Percentiles rank a stretch among this genome's conserved stretches.
Evolutionary conservation across 169 alveolate genomes (phyloP).

Genomic region (Eimeria acervulina): DNA sequence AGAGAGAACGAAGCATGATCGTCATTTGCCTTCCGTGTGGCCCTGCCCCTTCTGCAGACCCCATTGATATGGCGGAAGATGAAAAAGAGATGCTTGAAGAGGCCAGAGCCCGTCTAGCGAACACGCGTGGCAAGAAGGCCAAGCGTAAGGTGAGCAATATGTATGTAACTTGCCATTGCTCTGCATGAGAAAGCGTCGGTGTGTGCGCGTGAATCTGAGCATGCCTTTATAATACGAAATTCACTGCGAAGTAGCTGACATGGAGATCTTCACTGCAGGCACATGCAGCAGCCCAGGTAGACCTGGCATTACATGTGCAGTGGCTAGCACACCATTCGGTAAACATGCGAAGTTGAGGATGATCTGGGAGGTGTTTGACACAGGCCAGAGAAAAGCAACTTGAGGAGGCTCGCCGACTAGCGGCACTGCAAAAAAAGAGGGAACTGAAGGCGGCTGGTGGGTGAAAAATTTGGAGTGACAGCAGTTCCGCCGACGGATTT

Average conservation of each 20-base stretch:
- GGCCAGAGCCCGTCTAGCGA: slow-evolving; percentile 99
- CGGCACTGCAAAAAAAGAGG: slow-evolving; percentile 97
- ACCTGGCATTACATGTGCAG: neutral
- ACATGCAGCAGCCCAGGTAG: no score
- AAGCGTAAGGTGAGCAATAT: slow-evolving; percentile 95
- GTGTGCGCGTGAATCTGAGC: no score
- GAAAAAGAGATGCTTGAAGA: slow-evolving; percentile 98
- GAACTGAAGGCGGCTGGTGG: slow-evolving; percentile 99
- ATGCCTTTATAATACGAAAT: neutral
- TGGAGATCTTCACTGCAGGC: neutral
- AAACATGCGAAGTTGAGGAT: neutral
- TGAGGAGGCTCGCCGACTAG: slow-evolving; percentile 97
- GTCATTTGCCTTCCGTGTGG: neutral
- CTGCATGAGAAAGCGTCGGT: no score
- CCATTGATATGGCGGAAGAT: slow-evolving; percentile 97
- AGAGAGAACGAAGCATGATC: neutral
- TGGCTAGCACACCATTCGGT: neutral
- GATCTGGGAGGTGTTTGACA: slow-evolving; percentile 78
- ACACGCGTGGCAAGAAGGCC: slow-evolving; percentile 99
- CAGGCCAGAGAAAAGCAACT: slow-evolving; percentile 96
- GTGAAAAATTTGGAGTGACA: neutral
- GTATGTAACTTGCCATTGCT: neutral
- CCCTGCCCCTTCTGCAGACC: slow-evolving; percentile 76
- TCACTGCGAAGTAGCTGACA: neutral
- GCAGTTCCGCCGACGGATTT: neutral